Conservation (phyloP, 306 rosid species). For the Citrullus amarus region DNA sequence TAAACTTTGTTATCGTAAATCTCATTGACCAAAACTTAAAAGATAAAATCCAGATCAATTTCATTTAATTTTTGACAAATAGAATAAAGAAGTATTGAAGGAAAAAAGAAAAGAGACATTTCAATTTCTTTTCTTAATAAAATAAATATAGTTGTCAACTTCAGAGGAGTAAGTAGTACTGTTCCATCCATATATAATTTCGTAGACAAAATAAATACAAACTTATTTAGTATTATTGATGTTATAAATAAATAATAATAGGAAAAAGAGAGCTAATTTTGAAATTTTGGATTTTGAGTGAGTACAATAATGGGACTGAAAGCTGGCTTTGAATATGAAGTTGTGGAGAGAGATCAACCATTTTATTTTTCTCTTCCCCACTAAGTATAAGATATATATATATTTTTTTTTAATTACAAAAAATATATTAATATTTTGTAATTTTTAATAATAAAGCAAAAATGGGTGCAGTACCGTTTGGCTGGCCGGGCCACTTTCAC, state of each 20-base stretch:
- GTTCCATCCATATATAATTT: not conserved
- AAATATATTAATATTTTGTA: not conserved
- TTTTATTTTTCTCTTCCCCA: not conserved
- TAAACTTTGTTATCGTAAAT: too few relatives aligned
- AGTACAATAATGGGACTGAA: not conserved
- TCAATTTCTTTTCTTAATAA: not conserved
- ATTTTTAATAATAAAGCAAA: not conserved
- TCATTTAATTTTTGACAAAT: too few relatives aligned
- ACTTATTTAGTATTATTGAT: not conserved
- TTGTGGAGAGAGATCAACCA: not conserved
- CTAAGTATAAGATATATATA: not conserved
- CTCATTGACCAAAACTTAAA: too few relatives aligned
- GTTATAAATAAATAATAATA: not conserved
- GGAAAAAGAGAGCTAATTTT: not conserved
- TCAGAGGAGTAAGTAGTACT: not conserved
- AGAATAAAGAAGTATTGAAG: too few relatives aligned
- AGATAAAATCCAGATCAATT: too few relatives aligned
- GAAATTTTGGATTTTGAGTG: not conserved
- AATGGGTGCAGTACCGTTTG: not conserved
- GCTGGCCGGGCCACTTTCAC: not conserved
- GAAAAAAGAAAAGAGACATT: too few relatives aligned
- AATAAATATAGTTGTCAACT: not conserved
- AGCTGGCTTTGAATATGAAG: slow-evolving; percentile 1
- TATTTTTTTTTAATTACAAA: too few relatives aligned
- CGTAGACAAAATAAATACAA: not conserved